Percentiles rank a stretch among this genome's conserved stretches.
Evolutionary conservation across 768 basidiomycete genomes (phyloP).

Genomic region (Mycena venus): DNA sequence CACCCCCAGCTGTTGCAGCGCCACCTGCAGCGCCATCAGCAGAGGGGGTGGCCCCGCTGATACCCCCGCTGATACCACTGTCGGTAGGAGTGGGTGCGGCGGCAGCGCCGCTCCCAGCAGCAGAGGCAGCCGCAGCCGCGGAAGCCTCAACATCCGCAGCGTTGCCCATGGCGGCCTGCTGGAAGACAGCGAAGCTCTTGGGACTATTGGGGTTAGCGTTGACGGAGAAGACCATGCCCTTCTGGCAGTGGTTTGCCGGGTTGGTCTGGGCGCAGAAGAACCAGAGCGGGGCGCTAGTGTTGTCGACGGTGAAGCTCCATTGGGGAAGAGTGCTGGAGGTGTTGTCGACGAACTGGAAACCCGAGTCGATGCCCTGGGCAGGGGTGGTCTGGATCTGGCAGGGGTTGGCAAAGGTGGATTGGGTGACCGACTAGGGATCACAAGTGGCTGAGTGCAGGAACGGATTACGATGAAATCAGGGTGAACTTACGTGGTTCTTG

Average conservation of each 20-base stretch:
- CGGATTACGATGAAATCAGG: not conserved
- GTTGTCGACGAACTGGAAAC: slow-evolving; percentile 57
- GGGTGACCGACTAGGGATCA: slow-evolving; percentile 63
- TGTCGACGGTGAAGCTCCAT: slow-evolving; percentile 61
- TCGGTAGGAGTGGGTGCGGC: slow-evolving; percentile 6
- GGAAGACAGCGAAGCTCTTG: slow-evolving; percentile 64
- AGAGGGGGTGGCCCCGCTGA: not conserved
- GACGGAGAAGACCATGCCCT: slow-evolving; percentile 74
- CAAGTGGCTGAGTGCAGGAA: not conserved
- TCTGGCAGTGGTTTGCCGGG: slow-evolving; percentile 58
- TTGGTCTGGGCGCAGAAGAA: slow-evolving; percentile 70
- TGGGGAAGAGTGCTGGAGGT: slow-evolving; percentile 51
- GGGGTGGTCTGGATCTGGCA: slow-evolving; percentile 49
- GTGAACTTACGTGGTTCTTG: slow-evolving; percentile 58
- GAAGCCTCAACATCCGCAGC: slow-evolving; percentile 19
- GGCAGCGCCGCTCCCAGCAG: not conserved
- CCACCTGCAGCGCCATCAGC: not conserved
- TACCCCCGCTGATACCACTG: not conserved
- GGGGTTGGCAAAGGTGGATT: slow-evolving; percentile 70
- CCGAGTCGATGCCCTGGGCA: slow-evolving; percentile 61
- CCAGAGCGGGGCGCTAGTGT: slow-evolving; percentile 67
- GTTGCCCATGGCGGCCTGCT: slow-evolving; percentile 39
- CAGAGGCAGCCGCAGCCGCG: slow-evolving; percentile 19
- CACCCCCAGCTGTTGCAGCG: not conserved
- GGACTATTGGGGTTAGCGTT: slow-evolving; percentile 54